phyloP scores from a whole-genome alignment of 2,329 filamentous ascomycete genomes.

The Ustulina deusta region DNA sequence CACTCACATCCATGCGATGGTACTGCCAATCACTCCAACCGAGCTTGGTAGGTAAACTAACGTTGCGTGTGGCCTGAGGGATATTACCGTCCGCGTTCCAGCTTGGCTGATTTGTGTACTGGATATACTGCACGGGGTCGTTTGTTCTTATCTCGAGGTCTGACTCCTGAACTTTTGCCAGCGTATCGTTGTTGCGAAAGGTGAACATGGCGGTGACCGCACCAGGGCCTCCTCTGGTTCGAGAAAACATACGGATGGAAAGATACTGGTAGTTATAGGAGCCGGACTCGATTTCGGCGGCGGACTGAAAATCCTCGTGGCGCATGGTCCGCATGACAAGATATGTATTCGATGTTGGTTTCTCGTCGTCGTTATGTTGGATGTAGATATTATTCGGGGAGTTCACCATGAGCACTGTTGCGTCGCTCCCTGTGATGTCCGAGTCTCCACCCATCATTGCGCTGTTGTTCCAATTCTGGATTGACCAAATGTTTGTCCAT shows the following conservation, averaged over 20 bases:
- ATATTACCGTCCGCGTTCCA: constrained; percentile 58
- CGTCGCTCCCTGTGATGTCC: constrained; percentile 48
- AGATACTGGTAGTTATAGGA: constrained; percentile 53
- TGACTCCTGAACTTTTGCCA: constrained; percentile 52
- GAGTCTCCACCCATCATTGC: constrained; percentile 43
- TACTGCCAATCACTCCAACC: constrained; percentile 63
- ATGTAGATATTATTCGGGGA: constrained; percentile 60
- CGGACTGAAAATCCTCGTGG: constrained; percentile 59
- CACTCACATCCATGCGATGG: constrained; percentile 59
- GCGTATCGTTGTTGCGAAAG: constrained; percentile 52
- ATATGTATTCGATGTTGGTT: constrained; percentile 55
- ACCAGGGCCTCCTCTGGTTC: constrained; percentile 60
- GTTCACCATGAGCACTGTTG: constrained; percentile 55
- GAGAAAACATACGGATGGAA: constrained; percentile 63
- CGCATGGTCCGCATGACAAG: constrained; percentile 62
- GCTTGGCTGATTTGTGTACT: constrained; percentile 66
- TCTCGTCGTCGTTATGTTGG: constrained; percentile 54
- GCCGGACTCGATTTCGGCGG: constrained; percentile 60
- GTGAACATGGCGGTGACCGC: constrained; percentile 66
- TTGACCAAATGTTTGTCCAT: constrained; percentile 51
- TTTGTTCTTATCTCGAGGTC: constrained; percentile 58
- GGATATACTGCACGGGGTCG: constrained; percentile 53
- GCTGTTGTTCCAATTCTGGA: constrained; percentile 55
- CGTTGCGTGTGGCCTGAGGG: constrained; percentile 56
- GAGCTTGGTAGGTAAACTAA: constrained; percentile 52